phyloP scores from a whole-genome alignment of 2,329 filamentous ascomycete species.

The Fusarium zealandicum region DNA sequence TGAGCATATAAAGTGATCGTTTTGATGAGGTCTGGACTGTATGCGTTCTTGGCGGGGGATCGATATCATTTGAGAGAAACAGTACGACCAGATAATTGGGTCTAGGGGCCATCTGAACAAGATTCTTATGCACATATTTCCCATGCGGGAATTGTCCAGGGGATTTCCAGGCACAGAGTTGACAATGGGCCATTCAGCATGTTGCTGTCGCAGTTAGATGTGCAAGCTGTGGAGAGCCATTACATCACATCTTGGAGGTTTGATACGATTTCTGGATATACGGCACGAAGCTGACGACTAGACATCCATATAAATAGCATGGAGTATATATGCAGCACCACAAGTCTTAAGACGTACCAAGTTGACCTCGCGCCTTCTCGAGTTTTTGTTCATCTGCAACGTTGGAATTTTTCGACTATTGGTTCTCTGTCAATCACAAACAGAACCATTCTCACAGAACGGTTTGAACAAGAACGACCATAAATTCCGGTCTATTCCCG shows the following conservation, averaged over 20 bases:
- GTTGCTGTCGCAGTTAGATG: background rate
- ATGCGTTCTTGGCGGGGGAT: background rate
- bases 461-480: background rate
- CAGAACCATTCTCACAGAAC: background rate
- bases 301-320: too few relatives aligned
- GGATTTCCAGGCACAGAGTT: background rate
- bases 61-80: background rate
- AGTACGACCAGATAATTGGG: background rate
- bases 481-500: background rate
- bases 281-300: background rate
- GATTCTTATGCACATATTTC: background rate
- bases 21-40: background rate
- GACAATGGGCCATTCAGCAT: background rate
- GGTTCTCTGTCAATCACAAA: background rate
- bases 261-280: background rate
- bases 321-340: too few relatives aligned
- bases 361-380: too few relatives aligned
- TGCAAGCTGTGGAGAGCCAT: slow-evolving; percentile 5
- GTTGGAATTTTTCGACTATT: background rate
- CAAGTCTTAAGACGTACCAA: too few relatives aligned
- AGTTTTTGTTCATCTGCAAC: too few relatives aligned
- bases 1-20: background rate
- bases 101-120: background rate
- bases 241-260: slow-evolving; percentile 4
- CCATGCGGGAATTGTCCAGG: background rate